Evolutionary conservation across 352 stramenopile species (phyloP), one percentile per base, ranked within the genome.

Genomic region (Globisporangium polare): DNA sequence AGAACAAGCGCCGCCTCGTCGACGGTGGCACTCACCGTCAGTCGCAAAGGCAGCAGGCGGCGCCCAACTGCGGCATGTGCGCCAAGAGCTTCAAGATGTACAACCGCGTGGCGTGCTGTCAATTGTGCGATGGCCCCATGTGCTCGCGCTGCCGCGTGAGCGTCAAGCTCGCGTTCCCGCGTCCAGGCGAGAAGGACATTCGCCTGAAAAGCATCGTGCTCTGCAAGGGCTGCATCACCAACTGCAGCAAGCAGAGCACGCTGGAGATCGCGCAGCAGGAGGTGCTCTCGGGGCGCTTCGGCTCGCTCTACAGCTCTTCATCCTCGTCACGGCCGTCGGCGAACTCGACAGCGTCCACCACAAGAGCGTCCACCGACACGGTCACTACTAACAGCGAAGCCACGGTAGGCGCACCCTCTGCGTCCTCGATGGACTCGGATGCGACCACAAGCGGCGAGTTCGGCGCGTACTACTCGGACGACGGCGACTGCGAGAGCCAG

Each of bases 111-210:
- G 71, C 58, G 42, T 67, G 43, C 42, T 78, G 73, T 27, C 51
- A 75, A 24, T 31, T 78, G 45, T 76, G 71, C 17, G 68, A 73
- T 17, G 66, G 65, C 9, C 52, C 63, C 0, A 61, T 78, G 37
- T 78, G 70, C 60, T 69, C 69, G 22, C 75, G 68, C 61, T 80
- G 73, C 46, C 74, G 72, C 31, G 71, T 80, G 49, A 62, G 49
- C 59, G 78, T 84, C 53, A 75, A 83, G 53, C 58, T 83, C 13
- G 67, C 62, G 0, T 63, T 83, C 8, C 74, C 78, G 46, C 62
- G 79, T 29, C 72, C 70, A 15, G 70, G 74, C 61, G 84, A 86
- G 61, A 81, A 88, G 55, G 74, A 83, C 7, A 29, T 62, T n/a
- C 29, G 45, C 3, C 35, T 59, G 37, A 59, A 59, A 37, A 50